A percentile compares a stretch with the other conserved stretches of the same genome.
These are phyloP conservation scores for Carpinus fangiana DNA, from an alignment of 306 rosid species.

Conservation along the genomic window DNA sequence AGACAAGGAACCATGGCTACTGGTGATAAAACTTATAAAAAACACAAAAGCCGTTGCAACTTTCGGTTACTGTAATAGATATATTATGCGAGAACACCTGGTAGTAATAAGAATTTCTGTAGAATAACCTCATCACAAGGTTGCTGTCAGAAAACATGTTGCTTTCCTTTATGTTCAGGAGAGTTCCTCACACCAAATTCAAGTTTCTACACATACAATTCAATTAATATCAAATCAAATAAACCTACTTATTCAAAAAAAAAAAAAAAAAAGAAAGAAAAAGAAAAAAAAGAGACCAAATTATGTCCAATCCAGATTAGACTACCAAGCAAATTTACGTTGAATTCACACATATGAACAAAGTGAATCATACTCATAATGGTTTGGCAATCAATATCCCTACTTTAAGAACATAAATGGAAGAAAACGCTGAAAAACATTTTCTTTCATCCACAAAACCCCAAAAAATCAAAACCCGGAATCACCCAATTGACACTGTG, in stretches of 20 bases:
- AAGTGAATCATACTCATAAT: neutral
- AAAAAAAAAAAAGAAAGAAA: too few species aligned
- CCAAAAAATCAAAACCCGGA: neutral
- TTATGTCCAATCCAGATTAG: neutral
- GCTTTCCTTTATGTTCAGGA: neutral
- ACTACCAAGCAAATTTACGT: neutral
- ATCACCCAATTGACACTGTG: slow-evolving; percentile 4
- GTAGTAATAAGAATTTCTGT: neutral
- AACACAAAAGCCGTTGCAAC: neutral
- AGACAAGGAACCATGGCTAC: neutral
- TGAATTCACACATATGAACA: neutral
- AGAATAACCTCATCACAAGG: neutral
- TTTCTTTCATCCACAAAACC: neutral
- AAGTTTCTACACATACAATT: neutral
- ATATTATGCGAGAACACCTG: neutral
- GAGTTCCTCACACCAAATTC: neutral
- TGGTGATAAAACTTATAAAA: neutral
- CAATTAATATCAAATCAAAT: too few species aligned
- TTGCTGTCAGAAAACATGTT: neutral
- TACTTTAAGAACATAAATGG: neutral
- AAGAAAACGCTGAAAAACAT: neutral
- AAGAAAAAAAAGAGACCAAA: too few species aligned
- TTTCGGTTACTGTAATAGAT: neutral
- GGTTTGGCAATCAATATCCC: neutral
- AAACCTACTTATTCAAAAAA: neutral